Conservation (phyloP, 495 filamentous ascomycete species). For the Penicillium roqueforti region DNA sequence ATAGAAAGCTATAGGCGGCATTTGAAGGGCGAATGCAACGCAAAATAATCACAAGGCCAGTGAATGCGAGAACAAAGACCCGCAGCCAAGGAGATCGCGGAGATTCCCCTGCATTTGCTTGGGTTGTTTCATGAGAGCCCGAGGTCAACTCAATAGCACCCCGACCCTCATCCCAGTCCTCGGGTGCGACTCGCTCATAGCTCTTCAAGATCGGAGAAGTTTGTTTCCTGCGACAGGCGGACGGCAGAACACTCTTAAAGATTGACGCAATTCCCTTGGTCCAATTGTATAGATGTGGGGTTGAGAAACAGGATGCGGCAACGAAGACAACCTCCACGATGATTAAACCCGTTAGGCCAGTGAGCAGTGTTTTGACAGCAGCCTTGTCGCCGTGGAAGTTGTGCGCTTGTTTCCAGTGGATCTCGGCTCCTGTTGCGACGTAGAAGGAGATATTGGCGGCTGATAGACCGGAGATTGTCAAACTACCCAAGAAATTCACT, state of each 20-base stretch:
- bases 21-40: conserved; percentile 17
- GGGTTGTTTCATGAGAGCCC: background rate
- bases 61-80: background rate
- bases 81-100: conserved; percentile 5
- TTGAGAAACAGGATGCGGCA: conserved; percentile 15
- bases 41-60: conserved; percentile 8
- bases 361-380: conserved; percentile 23
- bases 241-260: background rate
- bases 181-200: conserved; percentile 16
- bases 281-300: conserved; percentile 17
- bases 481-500: conserved; percentile 8
- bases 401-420: conserved; percentile 32
- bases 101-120: background rate
- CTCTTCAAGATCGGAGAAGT: background rate
- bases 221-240: background rate
- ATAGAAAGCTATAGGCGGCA: conserved; percentile 18
- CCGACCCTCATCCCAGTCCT: conserved; percentile 21
- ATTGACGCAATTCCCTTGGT: background rate
- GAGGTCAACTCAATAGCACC: conserved; percentile 6
- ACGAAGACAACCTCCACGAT: conserved; percentile 22
- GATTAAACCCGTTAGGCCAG: conserved; percentile 21
- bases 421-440: conserved; percentile 26
- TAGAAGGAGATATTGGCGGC: conserved; percentile 33
- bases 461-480: conserved; percentile 22
- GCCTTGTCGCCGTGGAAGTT: conserved; percentile 26